These are phyloP conservation scores for Sarcodon aspratus DNA, from an alignment of 768 basidiomycete genomes.

Conservation along the genomic window DNA sequence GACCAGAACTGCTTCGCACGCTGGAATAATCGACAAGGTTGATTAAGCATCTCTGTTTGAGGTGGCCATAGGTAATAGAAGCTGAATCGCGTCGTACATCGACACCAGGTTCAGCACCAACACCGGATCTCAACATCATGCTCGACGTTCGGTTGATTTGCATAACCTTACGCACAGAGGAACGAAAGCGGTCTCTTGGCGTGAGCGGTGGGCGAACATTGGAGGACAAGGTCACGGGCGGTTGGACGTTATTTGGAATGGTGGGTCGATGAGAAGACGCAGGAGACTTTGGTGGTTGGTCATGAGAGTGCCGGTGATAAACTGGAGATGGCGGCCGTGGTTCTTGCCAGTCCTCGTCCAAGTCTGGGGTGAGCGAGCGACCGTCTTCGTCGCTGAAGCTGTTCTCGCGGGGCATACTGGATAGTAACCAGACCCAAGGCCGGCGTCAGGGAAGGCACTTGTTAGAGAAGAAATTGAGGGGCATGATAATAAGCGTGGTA, in stretches of 20 bases:
- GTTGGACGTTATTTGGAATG: no score
- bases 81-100: slow-evolving; percentile 54
- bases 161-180: slow-evolving; percentile 50
- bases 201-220: slow-evolving; percentile 4
- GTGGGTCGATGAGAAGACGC: neutral
- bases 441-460: no score
- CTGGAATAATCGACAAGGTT: slow-evolving; percentile 59
- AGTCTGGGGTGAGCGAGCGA: slow-evolving; percentile 55
- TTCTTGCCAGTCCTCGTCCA: slow-evolving; percentile 28
- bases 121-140: slow-evolving; percentile 17
- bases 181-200: slow-evolving; percentile 41
- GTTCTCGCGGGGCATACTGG: slow-evolving; percentile 50
- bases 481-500: no score
- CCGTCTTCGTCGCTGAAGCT: slow-evolving; percentile 58
- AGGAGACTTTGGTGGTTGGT: slow-evolving; percentile 3
- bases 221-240: slow-evolving; percentile 2
- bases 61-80: slow-evolving; percentile 41
- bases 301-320: slow-evolving; percentile 10
- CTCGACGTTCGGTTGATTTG: slow-evolving; percentile 44
- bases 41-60: slow-evolving; percentile 51
- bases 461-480: no score
- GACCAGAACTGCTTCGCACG: slow-evolving; percentile 37
- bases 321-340: neutral
- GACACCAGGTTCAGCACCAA: slow-evolving; percentile 64
- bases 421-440: neutral